Evolutionary conservation across 371 early-diverging fungal species (phyloP).

Genomic region (Actinomortierella ambigua): DNA sequence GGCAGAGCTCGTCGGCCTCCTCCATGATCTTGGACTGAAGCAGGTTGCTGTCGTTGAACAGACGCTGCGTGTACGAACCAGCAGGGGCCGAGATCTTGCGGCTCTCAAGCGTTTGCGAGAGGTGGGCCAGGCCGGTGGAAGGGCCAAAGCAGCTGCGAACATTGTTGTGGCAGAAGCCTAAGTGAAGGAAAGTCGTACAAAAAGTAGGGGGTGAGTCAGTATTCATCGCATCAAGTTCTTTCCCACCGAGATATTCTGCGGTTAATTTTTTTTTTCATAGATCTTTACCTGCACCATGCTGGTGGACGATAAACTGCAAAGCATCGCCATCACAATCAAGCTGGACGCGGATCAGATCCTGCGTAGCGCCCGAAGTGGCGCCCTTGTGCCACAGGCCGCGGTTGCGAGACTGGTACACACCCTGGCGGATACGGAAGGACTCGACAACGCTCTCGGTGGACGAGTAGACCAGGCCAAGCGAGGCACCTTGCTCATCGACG

Average conservation of each 20-base stretch:
- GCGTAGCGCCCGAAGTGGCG: conserved; percentile 90
- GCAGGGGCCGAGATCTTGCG: conserved; percentile 77
- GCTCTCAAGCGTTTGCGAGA: conserved; percentile 65
- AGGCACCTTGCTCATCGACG: conserved; percentile 85
- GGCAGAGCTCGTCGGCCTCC: conserved; percentile 93
- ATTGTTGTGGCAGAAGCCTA: conserved; percentile 94
- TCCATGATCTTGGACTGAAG: conserved; percentile 94
- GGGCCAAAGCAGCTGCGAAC: conserved; percentile 93
- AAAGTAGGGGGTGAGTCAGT: too few species aligned
- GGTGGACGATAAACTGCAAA: conserved; percentile 85
- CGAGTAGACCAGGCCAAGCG: conserved; percentile 93
- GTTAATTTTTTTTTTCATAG: too few species aligned
- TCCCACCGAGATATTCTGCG: not conserved
- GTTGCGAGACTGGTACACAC: conserved; percentile 93
- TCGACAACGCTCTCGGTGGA: conserved; percentile 83
- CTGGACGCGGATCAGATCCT: conserved; percentile 75
- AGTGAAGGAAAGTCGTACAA: not conserved
- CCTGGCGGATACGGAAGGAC: conserved; percentile 76
- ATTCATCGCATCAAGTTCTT: not conserved
- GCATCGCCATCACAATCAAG: conserved; percentile 94
- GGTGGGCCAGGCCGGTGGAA: conserved; percentile 73
- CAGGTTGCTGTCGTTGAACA: conserved; percentile 84
- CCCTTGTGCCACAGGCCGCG: conserved; percentile 97
- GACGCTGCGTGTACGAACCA: conserved; percentile 90
- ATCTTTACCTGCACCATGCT: conserved; percentile 79